Conservation (phyloP, 352 stramenopile species). For the Phytophthora crassamura region DNA sequence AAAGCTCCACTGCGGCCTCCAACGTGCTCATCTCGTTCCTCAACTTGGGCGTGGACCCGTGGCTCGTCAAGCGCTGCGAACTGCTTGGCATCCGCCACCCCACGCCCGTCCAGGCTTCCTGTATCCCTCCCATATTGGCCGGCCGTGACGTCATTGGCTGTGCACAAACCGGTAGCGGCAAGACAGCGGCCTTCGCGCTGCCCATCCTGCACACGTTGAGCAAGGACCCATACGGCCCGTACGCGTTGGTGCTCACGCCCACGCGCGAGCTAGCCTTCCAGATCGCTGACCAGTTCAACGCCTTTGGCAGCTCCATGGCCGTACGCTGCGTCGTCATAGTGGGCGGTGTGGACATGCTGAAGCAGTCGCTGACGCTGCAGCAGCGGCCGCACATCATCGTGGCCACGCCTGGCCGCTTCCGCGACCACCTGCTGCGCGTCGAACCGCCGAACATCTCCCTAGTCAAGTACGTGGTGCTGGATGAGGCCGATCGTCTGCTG, state of each 20-base stretch:
- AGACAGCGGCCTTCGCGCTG: conserved; percentile 98
- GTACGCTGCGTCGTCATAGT: conserved; percentile 94
- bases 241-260: conserved; percentile 96
- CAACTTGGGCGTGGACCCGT: conserved; percentile 86
- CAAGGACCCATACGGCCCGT: conserved; percentile 95
- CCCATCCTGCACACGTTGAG: conserved; percentile 97
- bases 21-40: conserved; percentile 81
- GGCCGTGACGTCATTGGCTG: conserved; percentile 93
- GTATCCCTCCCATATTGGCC: conserved; percentile 90
- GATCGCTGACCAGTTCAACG: conserved; percentile 97
- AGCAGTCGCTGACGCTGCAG: conserved; percentile 91
- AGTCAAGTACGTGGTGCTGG: conserved; percentile 96
- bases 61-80: conserved; percentile 88
- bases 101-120: conserved; percentile 91
- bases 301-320: conserved; percentile 92
- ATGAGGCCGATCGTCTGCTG: conserved; percentile 98
- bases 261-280: conserved; percentile 98
- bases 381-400: conserved; percentile 97
- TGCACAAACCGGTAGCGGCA: conserved; percentile 96
- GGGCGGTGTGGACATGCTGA: conserved; percentile 95
- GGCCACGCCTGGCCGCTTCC: conserved; percentile 96
- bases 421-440: conserved; percentile 92
- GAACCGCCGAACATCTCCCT: conserved; percentile 91
- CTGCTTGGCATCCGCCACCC: conserved; percentile 87
- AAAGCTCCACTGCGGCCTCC: conserved; percentile 36